These are phyloP conservation scores for Botryotinia globosa DNA, from an alignment of 2,329 filamentous ascomycete species.

Conservation along the genomic window DNA sequence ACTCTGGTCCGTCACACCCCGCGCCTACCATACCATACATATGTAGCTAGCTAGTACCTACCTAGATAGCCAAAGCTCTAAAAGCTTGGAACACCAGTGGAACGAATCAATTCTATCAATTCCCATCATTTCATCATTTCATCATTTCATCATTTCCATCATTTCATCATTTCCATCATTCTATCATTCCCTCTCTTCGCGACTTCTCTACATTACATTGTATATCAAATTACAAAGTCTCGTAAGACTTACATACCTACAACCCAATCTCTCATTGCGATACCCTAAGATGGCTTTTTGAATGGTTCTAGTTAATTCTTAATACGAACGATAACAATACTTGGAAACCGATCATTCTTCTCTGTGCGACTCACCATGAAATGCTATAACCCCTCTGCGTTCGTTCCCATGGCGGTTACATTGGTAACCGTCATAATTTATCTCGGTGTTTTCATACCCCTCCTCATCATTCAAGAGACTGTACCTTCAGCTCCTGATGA, in stretches of 20 bases:
- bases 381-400: slow-evolving; percentile 62
- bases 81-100: too few relatives aligned
- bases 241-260: not conserved
- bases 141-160: not conserved
- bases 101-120: not conserved
- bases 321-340: not conserved
- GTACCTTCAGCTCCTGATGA: slow-evolving; percentile 64
- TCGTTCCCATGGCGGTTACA: slow-evolving; percentile 77
- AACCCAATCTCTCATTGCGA: not conserved
- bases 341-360: not conserved
- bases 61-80: not conserved
- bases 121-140: not conserved
- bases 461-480: slow-evolving; percentile 71
- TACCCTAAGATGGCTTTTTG: slow-evolving; percentile 11
- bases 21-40: slow-evolving; percentile 7
- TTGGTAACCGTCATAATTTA: slow-evolving; percentile 76
- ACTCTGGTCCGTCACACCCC: slow-evolving; percentile 2
- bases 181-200: not conserved
- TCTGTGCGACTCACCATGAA: slow-evolving; percentile 28
- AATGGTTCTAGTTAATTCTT: not conserved
- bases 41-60: not conserved
- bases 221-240: not conserved
- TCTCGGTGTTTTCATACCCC: slow-evolving; percentile 69
- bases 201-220: not conserved
- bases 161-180: not conserved